Base-by-base conservation (phyloP, 768 basidiomycete genomes). In the Cytidiella melzeri region DNA sequence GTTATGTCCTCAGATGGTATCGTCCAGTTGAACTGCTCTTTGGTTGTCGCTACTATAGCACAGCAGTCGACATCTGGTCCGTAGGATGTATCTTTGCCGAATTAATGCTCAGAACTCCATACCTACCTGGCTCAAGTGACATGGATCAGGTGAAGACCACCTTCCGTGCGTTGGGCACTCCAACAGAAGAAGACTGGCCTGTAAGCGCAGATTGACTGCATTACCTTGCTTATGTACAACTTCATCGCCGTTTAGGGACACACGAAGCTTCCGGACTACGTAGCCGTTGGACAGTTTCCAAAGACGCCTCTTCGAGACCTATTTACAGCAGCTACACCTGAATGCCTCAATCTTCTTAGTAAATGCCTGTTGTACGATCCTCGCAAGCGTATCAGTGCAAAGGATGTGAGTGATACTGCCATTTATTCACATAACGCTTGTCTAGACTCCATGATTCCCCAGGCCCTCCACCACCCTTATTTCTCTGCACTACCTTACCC, bases 41-140 rank as follows among this genome's bases (percentile, higher is more conserved):
- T 55, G 94, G 93, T 30, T 78, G 87, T 47, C 75, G 94, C 21
- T 88, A 90, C 65, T 97, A 99, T 66, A 81, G 91, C 59, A 83
- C 90, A 1, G 86, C 87, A 0, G 92, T 96, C 50, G 95, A 99
- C 65, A 81, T 92, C 26, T 99, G 95, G 95, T 96, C 94, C 9
- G 87, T 96, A 3, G 95, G 95, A 1, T 96, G 93, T 56, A 99
- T 99, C 55, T 95, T 98, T 61, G 92, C 95, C 3, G 96, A 99
- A 64, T 78, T 98, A 44, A 95, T 98, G 87, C 73, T 98, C 27
- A 82, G 96, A 13, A 92, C 88, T 21, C 96, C 96, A 1, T 99
- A 96, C 61, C 77, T 98, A 23, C 85, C 96, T 1, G 96, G 94
- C 15, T 94, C 96, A 56, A 87, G 82, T 45, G 96, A 98, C 65